Evolutionary conservation across 768 basidiomycete genomes (phyloP).

Genomic region (Polyporus arcularius): DNA sequence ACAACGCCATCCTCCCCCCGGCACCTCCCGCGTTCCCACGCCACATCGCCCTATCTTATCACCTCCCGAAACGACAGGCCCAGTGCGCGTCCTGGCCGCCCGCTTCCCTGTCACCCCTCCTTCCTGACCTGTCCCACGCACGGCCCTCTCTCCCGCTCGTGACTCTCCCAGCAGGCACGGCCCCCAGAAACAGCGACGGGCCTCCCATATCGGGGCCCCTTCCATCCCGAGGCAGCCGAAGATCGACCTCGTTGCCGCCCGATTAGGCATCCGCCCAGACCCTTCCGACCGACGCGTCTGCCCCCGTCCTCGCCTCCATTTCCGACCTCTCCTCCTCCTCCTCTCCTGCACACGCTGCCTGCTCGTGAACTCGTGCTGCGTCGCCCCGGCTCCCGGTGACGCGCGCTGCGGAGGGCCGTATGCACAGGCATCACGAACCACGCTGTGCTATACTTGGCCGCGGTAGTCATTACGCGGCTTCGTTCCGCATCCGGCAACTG

Average conservation of each 20-base stretch:
- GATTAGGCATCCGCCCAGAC: slow-evolving; percentile 21
- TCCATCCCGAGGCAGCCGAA: slow-evolving; percentile 25
- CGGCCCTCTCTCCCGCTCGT: slow-evolving; percentile 20
- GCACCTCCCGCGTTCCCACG: slow-evolving; percentile 21
- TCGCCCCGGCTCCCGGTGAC: not conserved
- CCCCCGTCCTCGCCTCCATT: slow-evolving; percentile 12
- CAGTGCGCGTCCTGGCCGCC: slow-evolving; percentile 16
- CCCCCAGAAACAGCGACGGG: slow-evolving; percentile 8
- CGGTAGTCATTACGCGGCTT: slow-evolving; percentile 13
- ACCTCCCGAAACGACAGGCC: slow-evolving; percentile 15
- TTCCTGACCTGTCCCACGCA: slow-evolving; percentile 21
- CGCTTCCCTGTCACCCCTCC: slow-evolving; percentile 19
- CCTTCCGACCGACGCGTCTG: slow-evolving; percentile 12
- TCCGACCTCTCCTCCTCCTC: slow-evolving; percentile 7
- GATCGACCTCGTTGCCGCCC: slow-evolving; percentile 23
- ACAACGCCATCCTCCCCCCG: slow-evolving; percentile 21
- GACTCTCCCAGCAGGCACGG: slow-evolving; percentile 23
- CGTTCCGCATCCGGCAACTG: slow-evolving; percentile 17
- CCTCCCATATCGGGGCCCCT: slow-evolving; percentile 12
- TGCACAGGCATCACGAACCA: slow-evolving; percentile 13
- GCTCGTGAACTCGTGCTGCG: not conserved
- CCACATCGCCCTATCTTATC: slow-evolving; percentile 24
- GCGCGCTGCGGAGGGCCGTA: not conserved
- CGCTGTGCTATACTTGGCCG: slow-evolving; percentile 18
- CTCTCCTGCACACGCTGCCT: not conserved